Base-by-base conservation (phyloP, 2,329 filamentous ascomycete genomes). In the Seiridium cupressi region DNA sequence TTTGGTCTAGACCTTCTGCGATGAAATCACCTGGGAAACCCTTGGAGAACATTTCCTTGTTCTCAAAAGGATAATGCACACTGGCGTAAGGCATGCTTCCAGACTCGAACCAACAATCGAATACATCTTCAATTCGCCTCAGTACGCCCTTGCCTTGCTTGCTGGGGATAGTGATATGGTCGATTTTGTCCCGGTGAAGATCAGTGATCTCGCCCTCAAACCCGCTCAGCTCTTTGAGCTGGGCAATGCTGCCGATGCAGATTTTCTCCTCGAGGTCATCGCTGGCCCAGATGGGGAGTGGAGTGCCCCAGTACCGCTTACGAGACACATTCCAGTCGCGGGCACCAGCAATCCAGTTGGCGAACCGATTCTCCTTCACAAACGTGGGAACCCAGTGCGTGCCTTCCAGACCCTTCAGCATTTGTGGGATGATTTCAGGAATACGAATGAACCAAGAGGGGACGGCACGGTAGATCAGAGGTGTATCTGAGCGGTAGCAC, bases 61-160 rank as follows among this genome's bases (percentile, higher is more conserved):
- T 95, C 76, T 94, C 90, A 71, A 97, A 97, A 5, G 93, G 93
- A 72, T 96, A 97, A 74, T 97, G 93, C 63, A 90, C 87, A 65
- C 89, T 93, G 47, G 92, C 91, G 72, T 96, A 97, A 2, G 93
- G 93, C 93, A 97, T 97, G 72, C 90, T 93, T 62, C 93, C 93
- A 48, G 93, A 97, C 76, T 97, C 93, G 64, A 97, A 96, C 93
- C 93, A 97, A 73, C 93, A 97, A 77, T 97, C 93, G 68, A 97
- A 97, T 4, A 97, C 92, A 73, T 97, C 93, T 56, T 92, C 89
- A 8, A 95, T 84, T 66, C 93, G 88, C 68, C 84, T 88, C 63
- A 97, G 79, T n/a, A 84, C 81, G 26, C 93, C 93, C 71, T 94
- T 96, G 66, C 93, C 93, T 76, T 89, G 84, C 75, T 91, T 90